Conservation (phyloP, 768 basidiomycete species). For the Candolleomyces eurysporus region DNA sequence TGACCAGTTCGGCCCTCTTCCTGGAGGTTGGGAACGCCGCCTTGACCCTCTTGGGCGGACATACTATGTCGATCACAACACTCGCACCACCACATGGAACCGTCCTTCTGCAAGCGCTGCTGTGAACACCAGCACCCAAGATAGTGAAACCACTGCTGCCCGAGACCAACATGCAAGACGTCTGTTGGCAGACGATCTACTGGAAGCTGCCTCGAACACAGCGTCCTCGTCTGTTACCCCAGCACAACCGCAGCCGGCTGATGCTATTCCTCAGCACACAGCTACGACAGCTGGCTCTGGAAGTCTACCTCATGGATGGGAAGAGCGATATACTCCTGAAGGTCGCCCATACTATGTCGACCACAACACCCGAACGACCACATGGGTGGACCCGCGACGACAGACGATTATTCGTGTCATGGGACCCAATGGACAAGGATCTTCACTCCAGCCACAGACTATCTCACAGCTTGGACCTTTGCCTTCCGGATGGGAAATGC, state of each 20-base stretch:
- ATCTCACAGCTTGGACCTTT: slow-evolving; percentile 96
- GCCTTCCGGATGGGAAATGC: slow-evolving; percentile 99
- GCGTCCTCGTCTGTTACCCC: slow-evolving; percentile 32
- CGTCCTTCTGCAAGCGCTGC: slow-evolving; percentile 78
- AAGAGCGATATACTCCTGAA: slow-evolving; percentile 97
- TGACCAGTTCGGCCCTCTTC: slow-evolving; percentile 91
- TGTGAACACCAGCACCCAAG: slow-evolving; percentile 68
- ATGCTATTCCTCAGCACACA: slow-evolving; percentile 37
- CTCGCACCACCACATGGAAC: slow-evolving; percentile 97
- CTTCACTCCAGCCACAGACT: slow-evolving; percentile 88
- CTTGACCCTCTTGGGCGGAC: slow-evolving; percentile 94
- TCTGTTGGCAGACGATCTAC: slow-evolving; percentile 78
- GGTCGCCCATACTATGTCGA: slow-evolving; percentile 99
- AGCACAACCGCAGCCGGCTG: slow-evolving; percentile 27
- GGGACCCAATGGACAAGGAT: slow-evolving; percentile 88
- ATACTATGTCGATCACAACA: slow-evolving; percentile 99
- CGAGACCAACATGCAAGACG: slow-evolving; percentile 85
- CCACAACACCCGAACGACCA: slow-evolving; percentile 98
- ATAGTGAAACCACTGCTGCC: slow-evolving; percentile 79
- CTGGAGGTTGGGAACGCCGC: slow-evolving; percentile 93
- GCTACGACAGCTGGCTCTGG: slow-evolving; percentile 76
- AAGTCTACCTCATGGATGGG: slow-evolving; percentile 95
- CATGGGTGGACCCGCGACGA: slow-evolving; percentile 99
- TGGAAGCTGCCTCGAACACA: slow-evolving; percentile 60
- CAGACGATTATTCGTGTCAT: slow-evolving; percentile 97